Conservation (phyloP, 139 green algal species). For the Microglena sp. region DNA sequence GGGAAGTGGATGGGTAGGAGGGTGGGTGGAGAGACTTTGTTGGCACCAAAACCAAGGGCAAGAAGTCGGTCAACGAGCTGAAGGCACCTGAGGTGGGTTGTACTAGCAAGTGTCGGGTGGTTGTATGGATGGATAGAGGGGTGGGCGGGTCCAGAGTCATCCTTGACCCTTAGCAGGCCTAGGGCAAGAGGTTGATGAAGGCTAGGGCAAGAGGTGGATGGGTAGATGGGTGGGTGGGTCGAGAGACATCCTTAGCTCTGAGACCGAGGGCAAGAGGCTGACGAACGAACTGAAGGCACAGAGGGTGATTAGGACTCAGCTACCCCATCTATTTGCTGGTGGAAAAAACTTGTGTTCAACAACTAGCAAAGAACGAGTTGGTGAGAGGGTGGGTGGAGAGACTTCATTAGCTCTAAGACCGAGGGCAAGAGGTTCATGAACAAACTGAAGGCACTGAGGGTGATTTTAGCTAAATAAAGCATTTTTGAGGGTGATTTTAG, state of each 20-base stretch:
- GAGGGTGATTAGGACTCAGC: too few relatives aligned
- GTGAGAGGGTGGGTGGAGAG: constrained; percentile 66
- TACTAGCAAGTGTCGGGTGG: too few relatives aligned
- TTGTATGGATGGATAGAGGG: too few relatives aligned
- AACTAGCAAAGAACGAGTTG: too few relatives aligned
- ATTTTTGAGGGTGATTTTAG: too few relatives aligned
- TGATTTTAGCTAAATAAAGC: too few relatives aligned
- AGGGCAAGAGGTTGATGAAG: too few relatives aligned
- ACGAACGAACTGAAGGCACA: constrained; percentile 46
- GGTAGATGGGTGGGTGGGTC: constrained; percentile 67
- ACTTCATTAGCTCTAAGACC: constrained; percentile 19
- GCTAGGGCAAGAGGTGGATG: too few relatives aligned
- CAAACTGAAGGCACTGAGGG: constrained; percentile 52
- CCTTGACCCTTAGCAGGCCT: too few relatives aligned
- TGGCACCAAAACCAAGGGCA: constrained; percentile 14
- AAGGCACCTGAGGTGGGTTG: constrained; percentile 55
- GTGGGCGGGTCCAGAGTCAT: too few relatives aligned
- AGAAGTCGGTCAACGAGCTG: constrained; percentile 40
- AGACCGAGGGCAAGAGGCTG: constrained; percentile 28
- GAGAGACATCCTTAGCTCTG: constrained; percentile 37
- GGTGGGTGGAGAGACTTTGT: constrained; percentile 60
- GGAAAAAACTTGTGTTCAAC: too few relatives aligned
- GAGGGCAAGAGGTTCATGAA: constrained; percentile 31
- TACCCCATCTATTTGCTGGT: too few relatives aligned
- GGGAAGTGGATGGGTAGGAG: constrained; percentile 61